Evolutionary conservation across 148 eudicot species (phyloP), one percentile per base, ranked within the genome.

Genomic region (Amaranthus cruentus): DNA sequence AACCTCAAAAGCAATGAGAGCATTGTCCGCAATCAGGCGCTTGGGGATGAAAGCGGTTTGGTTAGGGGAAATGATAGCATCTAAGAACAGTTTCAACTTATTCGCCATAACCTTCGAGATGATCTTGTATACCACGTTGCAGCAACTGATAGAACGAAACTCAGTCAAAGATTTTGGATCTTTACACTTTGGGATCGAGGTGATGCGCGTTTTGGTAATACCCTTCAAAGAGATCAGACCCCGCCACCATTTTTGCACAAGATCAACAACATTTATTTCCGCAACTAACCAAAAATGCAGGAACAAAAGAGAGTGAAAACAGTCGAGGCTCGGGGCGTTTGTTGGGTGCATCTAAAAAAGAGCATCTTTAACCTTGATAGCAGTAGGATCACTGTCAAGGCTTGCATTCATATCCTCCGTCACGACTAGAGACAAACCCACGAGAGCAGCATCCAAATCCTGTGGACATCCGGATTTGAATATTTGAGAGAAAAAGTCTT

Each of bases 291-390:
- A 71, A 47, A 57, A 44, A 7, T 71, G 46, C 5, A 56, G 51
- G 4, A 28, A 71, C 46, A 71, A 71, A 1, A 71, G 2, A 38
- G 72, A 48, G 13, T 69, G 72, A 48, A 69, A 53, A 69, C 61
- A 18, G 4, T 69, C 72, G 7, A 50, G 50, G 2, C 61, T 18
- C 2, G 61, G 72, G 9, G 72, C 60, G 5, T 69, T 55, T 5
- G 12, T 12, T 0, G 72, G 61, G 3, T 69, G 72, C 49, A 69
- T 69, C 3, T 54, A 50, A 0, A 6, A 11, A 8, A 53, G 12
- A 4, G 21, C 47, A 8, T 12, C 15, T 3, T 54, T 6, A 1
- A 66, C 5, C 2, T 66, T 7, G 0, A 6, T 59, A 0, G 11
- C 47, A 0, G 9, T 4, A 12, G 11, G 13, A 4, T 44, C 47